Evolutionary conservation across 805 yeast genomes (phyloP).

Genomic region (Scheffersomyces coipomensis): DNA sequence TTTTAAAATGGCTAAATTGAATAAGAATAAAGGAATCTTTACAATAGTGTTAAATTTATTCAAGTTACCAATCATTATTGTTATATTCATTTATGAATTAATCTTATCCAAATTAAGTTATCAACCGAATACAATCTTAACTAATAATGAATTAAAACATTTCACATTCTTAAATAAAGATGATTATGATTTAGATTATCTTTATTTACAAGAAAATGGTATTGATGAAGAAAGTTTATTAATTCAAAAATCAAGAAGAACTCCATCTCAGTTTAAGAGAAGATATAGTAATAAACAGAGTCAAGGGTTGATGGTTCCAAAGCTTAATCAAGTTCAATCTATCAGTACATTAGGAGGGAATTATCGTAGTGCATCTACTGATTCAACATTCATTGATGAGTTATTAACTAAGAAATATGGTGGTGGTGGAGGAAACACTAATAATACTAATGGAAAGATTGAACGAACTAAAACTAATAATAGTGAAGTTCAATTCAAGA

Average conservation of each 20-base stretch:
- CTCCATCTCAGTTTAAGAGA: constrained; percentile 12
- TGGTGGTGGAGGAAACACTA: background rate
- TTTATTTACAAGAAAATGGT: constrained; percentile 9
- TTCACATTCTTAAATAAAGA: constrained; percentile 38
- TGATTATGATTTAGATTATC: constrained; percentile 3
- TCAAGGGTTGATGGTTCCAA: background rate
- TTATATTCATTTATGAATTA: constrained; percentile 33
- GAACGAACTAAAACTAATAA: constrained; percentile 2
- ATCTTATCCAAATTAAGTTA: constrained; percentile 18
- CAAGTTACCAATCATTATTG: constrained; percentile 33
- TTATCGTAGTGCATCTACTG: constrained; percentile 38
- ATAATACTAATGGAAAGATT: background rate
- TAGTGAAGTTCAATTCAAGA: background rate
- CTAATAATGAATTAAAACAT: constrained; percentile 19
- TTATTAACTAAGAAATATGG: constrained; percentile 28
- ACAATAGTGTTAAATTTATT: constrained; percentile 21
- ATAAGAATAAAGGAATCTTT: constrained; percentile 6
- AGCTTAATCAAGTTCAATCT: constrained; percentile 25
- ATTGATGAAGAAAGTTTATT: constrained; percentile 26
- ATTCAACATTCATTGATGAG: constrained; percentile 35
- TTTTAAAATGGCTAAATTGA: constrained; percentile 28
- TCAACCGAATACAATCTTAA: constrained; percentile 10
- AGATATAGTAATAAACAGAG: background rate
- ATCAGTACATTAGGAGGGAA: constrained; percentile 32
- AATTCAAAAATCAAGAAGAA: constrained; percentile 22